Evolutionary conservation across 106 monocot genomes (phyloP), one percentile per base, ranked within the genome.

Genomic region (Platanthera guangdongensis): DNA sequence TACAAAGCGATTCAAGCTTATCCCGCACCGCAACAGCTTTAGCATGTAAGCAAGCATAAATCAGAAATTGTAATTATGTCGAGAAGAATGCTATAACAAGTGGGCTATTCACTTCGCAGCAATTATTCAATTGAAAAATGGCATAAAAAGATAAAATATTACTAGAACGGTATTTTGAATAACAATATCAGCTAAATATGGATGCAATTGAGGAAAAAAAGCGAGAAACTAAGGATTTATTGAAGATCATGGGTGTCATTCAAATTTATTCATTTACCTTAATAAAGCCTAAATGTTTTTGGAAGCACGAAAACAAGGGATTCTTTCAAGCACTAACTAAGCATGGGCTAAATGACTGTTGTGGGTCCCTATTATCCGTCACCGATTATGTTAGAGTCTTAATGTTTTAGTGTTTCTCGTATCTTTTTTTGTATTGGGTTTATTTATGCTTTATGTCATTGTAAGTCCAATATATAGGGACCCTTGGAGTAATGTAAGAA

Each of bases 1-100:
- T 86, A 79, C 97, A 99, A 80, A 99, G 87, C 51, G 97, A 94
- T 68, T 99, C 97, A 49, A 99, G 97, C 77, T 81, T 94, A 75
- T 91, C 94, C 71, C 89, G 77, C 72, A 94, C 86, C 49, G 89
- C 89, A 90, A 99, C 77, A 87, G 97, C 97, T 99, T 79, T 75
- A 85, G 57, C 72, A 81, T 60, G 63, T 53, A 80, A 72, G 68
- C 16, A 71, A 6, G 11, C 7, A 72, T 15, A 51, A 51, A 72
- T 72, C 51, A 72, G 72, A 47, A 48, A 46, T 70, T 65, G 32
- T 48, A 70, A 70, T 47, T 70, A 8, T 48, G 12, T 70, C 12
- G 16, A 70, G 15, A 70, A 70, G 18, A 70, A 47, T 48, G 25
- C 45, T 15, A 46, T 70, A 70, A 46, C 7, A 70, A 28, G 19